These are phyloP conservation scores for Colletotrichum sp. DNA, from an alignment of 2,329 filamentous ascomycete genomes.

Conservation along the genomic window DNA sequence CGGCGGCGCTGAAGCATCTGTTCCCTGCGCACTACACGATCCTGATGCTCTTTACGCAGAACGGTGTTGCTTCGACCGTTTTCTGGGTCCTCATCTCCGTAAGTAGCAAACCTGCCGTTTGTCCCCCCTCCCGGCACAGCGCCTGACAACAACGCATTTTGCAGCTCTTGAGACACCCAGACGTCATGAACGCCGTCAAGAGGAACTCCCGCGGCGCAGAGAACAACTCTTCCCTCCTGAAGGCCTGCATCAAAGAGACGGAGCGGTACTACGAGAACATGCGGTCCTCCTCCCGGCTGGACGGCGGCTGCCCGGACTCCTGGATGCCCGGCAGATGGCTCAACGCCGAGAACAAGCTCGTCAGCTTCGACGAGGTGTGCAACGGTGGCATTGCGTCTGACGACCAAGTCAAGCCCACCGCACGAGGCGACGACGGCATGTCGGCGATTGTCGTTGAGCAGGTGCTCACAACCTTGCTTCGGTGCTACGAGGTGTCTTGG, in stretches of 20 bases:
- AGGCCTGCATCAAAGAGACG: slow-evolving; percentile 25
- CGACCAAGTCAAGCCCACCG: background rate
- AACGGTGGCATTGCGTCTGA: background rate
- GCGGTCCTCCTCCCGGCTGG: background rate
- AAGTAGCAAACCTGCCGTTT: background rate
- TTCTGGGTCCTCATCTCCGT: slow-evolving; percentile 24
- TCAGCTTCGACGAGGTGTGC: background rate
- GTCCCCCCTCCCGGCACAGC: background rate
- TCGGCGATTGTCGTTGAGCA: slow-evolving; percentile 7
- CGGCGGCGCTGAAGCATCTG: slow-evolving; percentile 11
- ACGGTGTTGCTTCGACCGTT: slow-evolving; percentile 15
- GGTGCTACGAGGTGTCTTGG: slow-evolving; percentile 24
- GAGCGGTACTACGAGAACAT: slow-evolving; percentile 20
- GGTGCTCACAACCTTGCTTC: slow-evolving; percentile 16
- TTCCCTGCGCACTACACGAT: slow-evolving; percentile 20
- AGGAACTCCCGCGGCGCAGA: slow-evolving; percentile 16
- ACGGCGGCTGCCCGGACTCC: slow-evolving; percentile 9
- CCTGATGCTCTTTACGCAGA: slow-evolving; percentile 24
- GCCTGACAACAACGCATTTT: background rate
- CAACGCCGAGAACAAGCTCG: slow-evolving; percentile 13
- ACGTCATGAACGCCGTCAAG: slow-evolving; percentile 18
- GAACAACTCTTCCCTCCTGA: slow-evolving; percentile 12
- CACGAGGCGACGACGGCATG: slow-evolving; percentile 13
- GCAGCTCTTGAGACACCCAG: slow-evolving; percentile 22
- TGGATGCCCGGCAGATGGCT: slow-evolving; percentile 26